These are phyloP conservation scores for Penicillium italicum DNA, from an alignment of 2,329 filamentous ascomycete genomes.

Conservation along the genomic window DNA sequence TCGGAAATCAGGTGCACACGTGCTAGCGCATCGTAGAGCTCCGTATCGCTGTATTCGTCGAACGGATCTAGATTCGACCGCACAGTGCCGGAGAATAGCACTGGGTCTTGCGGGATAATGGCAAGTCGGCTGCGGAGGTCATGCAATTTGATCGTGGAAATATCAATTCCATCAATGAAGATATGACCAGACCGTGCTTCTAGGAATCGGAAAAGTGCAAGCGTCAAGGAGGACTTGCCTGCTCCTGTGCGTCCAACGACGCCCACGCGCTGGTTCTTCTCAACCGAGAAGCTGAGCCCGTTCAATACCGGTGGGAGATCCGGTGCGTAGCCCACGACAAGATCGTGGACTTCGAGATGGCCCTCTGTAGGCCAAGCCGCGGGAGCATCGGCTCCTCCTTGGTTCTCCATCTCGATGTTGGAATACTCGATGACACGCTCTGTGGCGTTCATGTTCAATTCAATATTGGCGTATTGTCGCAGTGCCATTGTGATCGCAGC, in stretches of 20 bases:
- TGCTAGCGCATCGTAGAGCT: constrained; percentile 65
- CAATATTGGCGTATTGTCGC: constrained; percentile 65
- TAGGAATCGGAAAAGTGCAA: constrained; percentile 32
- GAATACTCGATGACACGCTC: constrained; percentile 54
- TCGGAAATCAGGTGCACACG: constrained; percentile 60
- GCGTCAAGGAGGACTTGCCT: constrained; percentile 34
- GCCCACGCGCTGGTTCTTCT: constrained; percentile 30
- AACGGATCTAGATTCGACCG: constrained; percentile 76
- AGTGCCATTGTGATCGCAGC: constrained; percentile 64
- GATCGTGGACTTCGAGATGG: constrained; percentile 66
- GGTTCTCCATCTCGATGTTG: constrained; percentile 34
- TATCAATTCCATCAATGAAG: constrained; percentile 40
- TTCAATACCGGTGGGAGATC: constrained; percentile 54
- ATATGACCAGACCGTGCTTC: constrained; percentile 27
- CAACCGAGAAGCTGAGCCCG: constrained; percentile 24
- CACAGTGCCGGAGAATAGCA: constrained; percentile 75
- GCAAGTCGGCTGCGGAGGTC: constrained; percentile 69
- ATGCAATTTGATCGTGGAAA: constrained; percentile 48
- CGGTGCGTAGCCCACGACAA: constrained; percentile 68
- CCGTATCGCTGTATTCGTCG: constrained; percentile 63
- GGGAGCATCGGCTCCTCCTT: constrained; percentile 24
- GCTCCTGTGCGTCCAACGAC: constrained; percentile 36
- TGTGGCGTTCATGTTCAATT: constrained; percentile 49
- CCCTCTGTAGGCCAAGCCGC: constrained; percentile 51
- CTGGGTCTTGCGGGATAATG: constrained; percentile 80